phyloP scores from a whole-genome alignment of 305 asterid species.

The Fraxinus floribunda region DNA sequence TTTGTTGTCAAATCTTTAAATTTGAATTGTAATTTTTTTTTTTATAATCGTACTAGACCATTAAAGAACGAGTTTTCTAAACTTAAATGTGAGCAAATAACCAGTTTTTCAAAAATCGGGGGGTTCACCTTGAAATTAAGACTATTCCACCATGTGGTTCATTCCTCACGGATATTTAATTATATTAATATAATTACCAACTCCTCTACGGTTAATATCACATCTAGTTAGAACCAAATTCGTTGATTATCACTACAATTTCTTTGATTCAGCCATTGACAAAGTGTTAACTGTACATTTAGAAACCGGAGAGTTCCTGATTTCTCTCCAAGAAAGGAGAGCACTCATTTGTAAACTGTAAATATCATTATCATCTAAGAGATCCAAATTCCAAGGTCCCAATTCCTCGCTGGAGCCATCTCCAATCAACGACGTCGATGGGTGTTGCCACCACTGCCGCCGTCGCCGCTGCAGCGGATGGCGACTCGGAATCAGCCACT shows the following conservation, averaged over 20 bases:
- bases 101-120: background rate
- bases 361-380: background rate
- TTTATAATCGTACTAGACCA: background rate
- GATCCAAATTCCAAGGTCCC: background rate
- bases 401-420: constrained; percentile 3
- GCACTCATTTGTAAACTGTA: background rate
- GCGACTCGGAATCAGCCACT: constrained; percentile 46
- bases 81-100: background rate
- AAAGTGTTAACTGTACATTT: background rate
- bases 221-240: background rate
- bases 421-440: constrained; percentile 37
- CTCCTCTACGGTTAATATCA: constrained; percentile 5
- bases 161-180: background rate
- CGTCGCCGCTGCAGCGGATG: constrained; percentile 19
- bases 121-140: background rate
- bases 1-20: no score
- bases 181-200: no score
- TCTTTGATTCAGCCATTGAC: background rate
- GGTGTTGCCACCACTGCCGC: constrained; percentile 31
- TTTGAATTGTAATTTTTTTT: background rate
- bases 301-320: background rate
- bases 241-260: background rate
- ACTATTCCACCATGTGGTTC: background rate
- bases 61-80: background rate
- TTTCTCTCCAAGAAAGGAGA: background rate